Evolutionary conservation across 1,139 yeast species (phyloP).

Genomic region (Debaryomycetaceae sp.): DNA sequence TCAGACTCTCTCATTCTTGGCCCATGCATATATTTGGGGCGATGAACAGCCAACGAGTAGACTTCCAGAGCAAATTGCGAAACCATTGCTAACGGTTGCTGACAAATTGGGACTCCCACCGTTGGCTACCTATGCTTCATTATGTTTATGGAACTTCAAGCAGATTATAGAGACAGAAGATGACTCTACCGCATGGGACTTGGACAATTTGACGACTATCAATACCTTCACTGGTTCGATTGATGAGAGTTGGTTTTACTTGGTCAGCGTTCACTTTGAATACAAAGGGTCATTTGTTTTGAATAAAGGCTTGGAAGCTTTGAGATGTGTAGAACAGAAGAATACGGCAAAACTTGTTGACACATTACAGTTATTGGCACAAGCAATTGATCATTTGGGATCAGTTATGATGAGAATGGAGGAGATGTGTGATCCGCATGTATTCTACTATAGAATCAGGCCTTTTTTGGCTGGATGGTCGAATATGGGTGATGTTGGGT

Average conservation of each 20-base stretch:
- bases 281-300: conserved; percentile 75
- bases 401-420: conserved; percentile 77
- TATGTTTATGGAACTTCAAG: conserved; percentile 85
- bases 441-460: conserved; percentile 78
- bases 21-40: conserved; percentile 91
- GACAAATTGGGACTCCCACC: conserved; percentile 75
- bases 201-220: conserved; percentile 73
- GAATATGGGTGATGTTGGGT: conserved; percentile 84
- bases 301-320: conserved; percentile 45
- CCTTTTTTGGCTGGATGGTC: conserved; percentile 95
- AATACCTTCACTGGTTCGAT: conserved; percentile 86
- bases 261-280: conserved; percentile 85
- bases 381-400: conserved; percentile 72
- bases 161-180: conserved; percentile 50
- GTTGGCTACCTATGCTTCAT: conserved; percentile 80
- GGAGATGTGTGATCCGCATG: conserved; percentile 93
- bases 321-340: conserved; percentile 25
- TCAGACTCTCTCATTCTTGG: conserved; percentile 69
- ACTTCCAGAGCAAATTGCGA: conserved; percentile 65
- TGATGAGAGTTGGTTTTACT: conserved; percentile 92
- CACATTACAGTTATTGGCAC: conserved; percentile 64
- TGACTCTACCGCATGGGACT: conserved; percentile 39
- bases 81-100: conserved; percentile 62
- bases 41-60: conserved; percentile 62
- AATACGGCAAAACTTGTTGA: conserved; percentile 36